Conservation (phyloP, 805 yeast genomes). For the Saturnispora besseyi region DNA sequence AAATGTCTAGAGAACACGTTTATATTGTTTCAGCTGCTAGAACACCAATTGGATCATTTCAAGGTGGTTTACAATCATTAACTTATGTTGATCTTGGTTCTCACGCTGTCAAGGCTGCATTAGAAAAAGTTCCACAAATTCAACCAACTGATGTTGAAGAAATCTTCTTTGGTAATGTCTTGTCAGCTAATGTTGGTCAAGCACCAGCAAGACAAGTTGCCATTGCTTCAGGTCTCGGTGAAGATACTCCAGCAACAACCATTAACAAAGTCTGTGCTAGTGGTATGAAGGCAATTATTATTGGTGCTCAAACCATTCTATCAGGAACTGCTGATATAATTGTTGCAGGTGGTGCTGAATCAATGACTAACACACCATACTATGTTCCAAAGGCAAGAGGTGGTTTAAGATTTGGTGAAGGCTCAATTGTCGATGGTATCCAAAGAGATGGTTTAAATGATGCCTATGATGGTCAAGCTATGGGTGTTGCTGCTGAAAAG, state of each 20-base stretch:
- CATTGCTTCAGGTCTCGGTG: constrained; percentile 75
- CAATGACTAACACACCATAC: constrained; percentile 94
- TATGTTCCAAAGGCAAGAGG: constrained; percentile 76
- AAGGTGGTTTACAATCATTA: constrained; percentile 70
- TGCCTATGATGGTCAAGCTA: constrained; percentile 78
- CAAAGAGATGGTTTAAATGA: constrained; percentile 90
- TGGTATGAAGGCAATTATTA: constrained; percentile 83
- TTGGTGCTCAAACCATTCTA: constrained; percentile 83
- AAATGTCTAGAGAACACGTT: constrained; percentile 37
- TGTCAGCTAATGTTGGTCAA: constrained; percentile 91
- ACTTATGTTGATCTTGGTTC: constrained; percentile 83
- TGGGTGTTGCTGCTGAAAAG: constrained; percentile 98
- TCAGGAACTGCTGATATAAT: constrained; percentile 89
- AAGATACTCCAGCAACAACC: constrained; percentile 76
- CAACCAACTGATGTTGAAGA: constrained; percentile 77
- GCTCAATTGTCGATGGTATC: constrained; percentile 73
- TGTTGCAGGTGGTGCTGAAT: constrained; percentile 96
- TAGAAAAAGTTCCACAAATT: constrained; percentile 74
- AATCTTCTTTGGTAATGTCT: constrained; percentile 84
- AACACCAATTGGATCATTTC: constrained; percentile 95
- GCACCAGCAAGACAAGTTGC: constrained; percentile 99
- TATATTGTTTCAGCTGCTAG: constrained; percentile 88
- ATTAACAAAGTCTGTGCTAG: constrained; percentile 97
- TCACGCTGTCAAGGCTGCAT: constrained; percentile 83
- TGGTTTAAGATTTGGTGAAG: constrained; percentile 88